Evolutionary conservation across 2,329 filamentous ascomycete species (phyloP), one percentile per base, ranked within the genome.

Genomic region (Claviceps sorghi): DNA sequence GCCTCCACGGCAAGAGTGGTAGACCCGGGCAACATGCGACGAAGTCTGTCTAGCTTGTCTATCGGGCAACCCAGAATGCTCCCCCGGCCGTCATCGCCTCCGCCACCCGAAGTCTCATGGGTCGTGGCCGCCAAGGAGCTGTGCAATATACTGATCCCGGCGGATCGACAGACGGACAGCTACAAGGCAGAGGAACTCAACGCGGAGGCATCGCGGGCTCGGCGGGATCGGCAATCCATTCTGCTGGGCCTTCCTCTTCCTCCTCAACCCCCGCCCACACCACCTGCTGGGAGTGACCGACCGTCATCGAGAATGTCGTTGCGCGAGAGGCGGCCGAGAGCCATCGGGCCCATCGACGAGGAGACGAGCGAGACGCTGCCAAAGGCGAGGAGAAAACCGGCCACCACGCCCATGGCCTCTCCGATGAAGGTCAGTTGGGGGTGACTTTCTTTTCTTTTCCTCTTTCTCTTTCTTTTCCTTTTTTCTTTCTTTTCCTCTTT

Each of bases 61-160:
- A 62, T 63, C 57, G 49, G 56, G 4, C 56, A 51, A n/a, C 41
- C 56, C 3, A 57, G 52, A n/a, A 42, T 51, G 26, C 19, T 53
- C 2, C 52, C 51, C 44, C 68, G 75, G 40, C 67, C 73, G 32
- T 74, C 79, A 2, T 80, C 82, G 3, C 83, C 84, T 1, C 86
- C 87, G 9, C 79, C 84, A 1, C 88, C 90, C 2, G 85, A 90
- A 45, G 84, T 97, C 0, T 78, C 86, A 44, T 97, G 91, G 93
- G 79, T 83, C 0, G 78, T 84, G 30, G 89, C 90, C n/a, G 79
- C 87, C 0, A 79, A 88, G 59, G 89, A 95, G 63, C 71, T 97
- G 13, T 86, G 82, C 61, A 89, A 87, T 63, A 66, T 94, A 4
- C 76, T 97, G 22, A 85, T 96, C 53, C 93, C 91, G 0, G 74